Base-by-base conservation (phyloP, 768 basidiomycete genomes). In the Suillus weaverae region DNA sequence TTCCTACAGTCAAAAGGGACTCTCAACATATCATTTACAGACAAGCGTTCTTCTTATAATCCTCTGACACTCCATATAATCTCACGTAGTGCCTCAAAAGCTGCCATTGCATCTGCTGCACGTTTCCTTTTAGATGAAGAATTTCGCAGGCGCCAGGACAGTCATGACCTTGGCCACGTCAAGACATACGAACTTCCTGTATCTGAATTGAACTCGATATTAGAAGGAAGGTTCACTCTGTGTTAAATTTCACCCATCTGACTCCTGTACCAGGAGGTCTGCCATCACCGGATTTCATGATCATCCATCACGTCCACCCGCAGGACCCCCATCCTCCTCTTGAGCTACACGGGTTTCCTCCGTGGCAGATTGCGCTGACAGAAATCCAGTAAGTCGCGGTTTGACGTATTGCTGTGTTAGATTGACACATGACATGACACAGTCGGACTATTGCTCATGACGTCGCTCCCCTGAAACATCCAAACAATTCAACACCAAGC, bases 301-400 rank as follows among this genome's bases (percentile, higher is more conserved):
- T 94, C 68, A 80, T 93, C 18, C 90, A 94, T 70, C 78, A 85
- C 54, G 65, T 90, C 26, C 76, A 80, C 3, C 72, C 77, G 14
- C 75, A 70, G 56, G 74, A 73, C 43, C 74, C 77, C 43, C 72
- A 71, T 44, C 70, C 78, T 30, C 86, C 89, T 1, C 74, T 89
- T 60, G 90, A 93, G 72, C 78, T 93, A 26, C 78, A 89, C 68
- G 89, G 89, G 5, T 93, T 89, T 70, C 92, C 92, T 20, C 92
- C 92, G 18, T 94, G 92, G 92, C 92, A 94, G 69, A 85, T 88
- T n/a, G 81, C 88, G 62, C 77, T 94, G 48, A 91, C 90, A 53
- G 92, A 94, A 74, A 87, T 94, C 66, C 83, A 87, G 92, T 93
- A 72, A 76, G 89, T 77, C 13, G 54, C 30, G 3, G 3, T 41